Base-by-base conservation (phyloP, 2,329 filamentous ascomycete genomes). In the Xylaria sp. region DNA sequence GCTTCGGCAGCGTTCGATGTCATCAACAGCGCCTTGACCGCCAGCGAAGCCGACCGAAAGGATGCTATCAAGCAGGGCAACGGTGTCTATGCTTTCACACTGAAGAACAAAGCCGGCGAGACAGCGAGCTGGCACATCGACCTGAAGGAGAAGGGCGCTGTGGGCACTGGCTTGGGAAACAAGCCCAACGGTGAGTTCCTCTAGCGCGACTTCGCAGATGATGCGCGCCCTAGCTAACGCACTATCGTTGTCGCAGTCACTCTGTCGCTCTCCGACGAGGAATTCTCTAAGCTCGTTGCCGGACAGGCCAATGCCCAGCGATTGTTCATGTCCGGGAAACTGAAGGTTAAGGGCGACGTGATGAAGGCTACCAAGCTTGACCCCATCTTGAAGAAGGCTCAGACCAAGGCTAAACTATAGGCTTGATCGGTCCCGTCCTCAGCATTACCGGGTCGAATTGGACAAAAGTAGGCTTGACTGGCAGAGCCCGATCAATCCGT, bases 281-380 rank as follows among this genome's bases (percentile, higher is more conserved):
- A 98, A 82, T 99, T 99, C 78, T 89, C 84, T 73, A 90, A 91
- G 79, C 87, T 99, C 72, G 90, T 97, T 63, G 78, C 85, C 43
- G 96, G 96, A 79, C 93, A 97, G 85, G 93, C 93, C 76, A 97
- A 97, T 79, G 94, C 96, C 65, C 96, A 99, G 86, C 90, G 91
- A 75, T 84, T 99, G 72, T 97, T 98, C 84, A 98, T 99, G 95
- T 89, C 89, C n/a, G 96, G 96, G 76, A 97, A 97, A 87, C 86
- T 99, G 78, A 99, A 98, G 92, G 89, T 98, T 80, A 97, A 94
- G 89, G 96, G 96, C 71, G 94, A 98, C 80, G 90, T 98, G 69
- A 98, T 98, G 95, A 97, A 97, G 89, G 92, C 96, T 43, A 97
- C 94, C 68, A 97, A 97, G 90, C 89, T 97, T 82, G 94, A 97